A percentile compares a stretch with the other conserved stretches of the same genome.
These are phyloP conservation scores for Mycena epipterygia DNA, from an alignment of 768 basidiomycete genomes.

Conservation along the genomic window DNA sequence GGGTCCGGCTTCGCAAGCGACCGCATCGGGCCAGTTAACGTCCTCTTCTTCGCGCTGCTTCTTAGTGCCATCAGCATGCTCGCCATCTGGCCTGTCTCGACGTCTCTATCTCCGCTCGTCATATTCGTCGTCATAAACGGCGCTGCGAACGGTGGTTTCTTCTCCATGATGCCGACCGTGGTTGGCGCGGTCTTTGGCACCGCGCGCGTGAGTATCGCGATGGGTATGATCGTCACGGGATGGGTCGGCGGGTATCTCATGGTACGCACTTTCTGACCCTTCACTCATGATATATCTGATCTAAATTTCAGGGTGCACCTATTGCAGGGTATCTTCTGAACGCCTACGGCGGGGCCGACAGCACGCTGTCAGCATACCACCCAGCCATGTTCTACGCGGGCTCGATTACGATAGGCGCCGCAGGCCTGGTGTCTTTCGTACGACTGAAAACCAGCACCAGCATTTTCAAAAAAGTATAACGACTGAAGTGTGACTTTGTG, in stretches of 20 bases:
- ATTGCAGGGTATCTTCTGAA: conserved; percentile 46
- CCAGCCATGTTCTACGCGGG: conserved; percentile 49
- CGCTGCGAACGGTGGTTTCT: conserved; percentile 49
- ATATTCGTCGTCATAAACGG: conserved; percentile 45
- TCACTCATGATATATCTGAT: too few relatives aligned
- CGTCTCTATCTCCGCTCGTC: conserved; percentile 39
- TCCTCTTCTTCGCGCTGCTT: conserved; percentile 43
- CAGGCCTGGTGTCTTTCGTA: conserved; percentile 34
- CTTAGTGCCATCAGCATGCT: conserved; percentile 47
- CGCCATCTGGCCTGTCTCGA: conserved; percentile 45
- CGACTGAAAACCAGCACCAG: conserved; percentile 14
- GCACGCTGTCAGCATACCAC: conserved; percentile 40
- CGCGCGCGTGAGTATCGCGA: conserved; percentile 45
- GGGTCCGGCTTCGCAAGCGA: conserved; percentile 46
- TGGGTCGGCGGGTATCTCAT: conserved; percentile 45
- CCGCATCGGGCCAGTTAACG: conserved; percentile 45
- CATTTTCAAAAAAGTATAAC: conserved; percentile 29
- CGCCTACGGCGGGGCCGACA: conserved; percentile 38
- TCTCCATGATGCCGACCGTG: conserved; percentile 49
- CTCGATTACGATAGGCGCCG: conserved; percentile 42
- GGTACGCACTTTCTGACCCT: too few relatives aligned
- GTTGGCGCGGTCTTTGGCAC: conserved; percentile 45
- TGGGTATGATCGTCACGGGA: conserved; percentile 49
- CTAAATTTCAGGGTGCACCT: conserved; percentile 42
- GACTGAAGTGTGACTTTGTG: too few relatives aligned